Evolutionary conservation across 352 stramenopile genomes (phyloP).

Genomic region (Globisporangium parvum): DNA sequence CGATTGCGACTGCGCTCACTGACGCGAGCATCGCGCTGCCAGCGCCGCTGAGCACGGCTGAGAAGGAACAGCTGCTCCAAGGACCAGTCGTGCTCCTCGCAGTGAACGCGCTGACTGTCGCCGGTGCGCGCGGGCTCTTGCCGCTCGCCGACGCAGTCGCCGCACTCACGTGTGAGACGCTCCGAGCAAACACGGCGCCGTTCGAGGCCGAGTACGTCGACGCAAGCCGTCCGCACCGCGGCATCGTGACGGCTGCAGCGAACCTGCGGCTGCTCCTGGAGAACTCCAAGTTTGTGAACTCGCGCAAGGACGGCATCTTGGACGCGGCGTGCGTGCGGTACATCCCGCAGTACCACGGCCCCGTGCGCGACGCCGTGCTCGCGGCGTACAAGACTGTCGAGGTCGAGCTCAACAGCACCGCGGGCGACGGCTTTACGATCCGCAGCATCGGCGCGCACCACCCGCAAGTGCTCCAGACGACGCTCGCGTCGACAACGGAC

Average conservation of each 20-base stretch:
- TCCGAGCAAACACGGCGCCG: slow-evolving; percentile 47
- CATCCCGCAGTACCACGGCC: slow-evolving; percentile 83
- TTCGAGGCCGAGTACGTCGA: slow-evolving; percentile 88
- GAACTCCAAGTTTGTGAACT: slow-evolving; percentile 79
- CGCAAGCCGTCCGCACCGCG: slow-evolving; percentile 70
- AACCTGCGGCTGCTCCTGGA: slow-evolving; percentile 87
- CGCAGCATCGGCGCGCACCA: slow-evolving; percentile 32
- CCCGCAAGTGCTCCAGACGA: slow-evolving; percentile 59
- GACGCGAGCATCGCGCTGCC: slow-evolving; percentile 31
- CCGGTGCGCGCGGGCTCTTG: slow-evolving; percentile 56
- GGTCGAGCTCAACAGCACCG: slow-evolving; percentile 56
- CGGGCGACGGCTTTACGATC: slow-evolving; percentile 16
- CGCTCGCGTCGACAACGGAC: slow-evolving; percentile 46
- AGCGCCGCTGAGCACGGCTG: slow-evolving; percentile 23
- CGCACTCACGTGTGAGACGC: slow-evolving; percentile 77
- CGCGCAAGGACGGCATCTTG: slow-evolving; percentile 25
- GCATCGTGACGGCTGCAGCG: slow-evolving; percentile 77
- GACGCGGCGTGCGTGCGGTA: slow-evolving; percentile 42
- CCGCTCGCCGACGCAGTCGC: slow-evolving; percentile 70
- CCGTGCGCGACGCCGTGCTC: slow-evolving; percentile 59
- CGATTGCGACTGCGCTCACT: slow-evolving; percentile 18
- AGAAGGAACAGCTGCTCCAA: slow-evolving; percentile 33
- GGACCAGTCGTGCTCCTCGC: slow-evolving; percentile 43
- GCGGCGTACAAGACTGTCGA: slow-evolving; percentile 67
- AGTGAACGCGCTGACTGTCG: slow-evolving; percentile 42